Percentiles rank a stretch among this genome's conserved stretches.
Conservation (phyloP, 192 early-diverging fungal genomes). For the Obelidium mucronatum region DNA sequence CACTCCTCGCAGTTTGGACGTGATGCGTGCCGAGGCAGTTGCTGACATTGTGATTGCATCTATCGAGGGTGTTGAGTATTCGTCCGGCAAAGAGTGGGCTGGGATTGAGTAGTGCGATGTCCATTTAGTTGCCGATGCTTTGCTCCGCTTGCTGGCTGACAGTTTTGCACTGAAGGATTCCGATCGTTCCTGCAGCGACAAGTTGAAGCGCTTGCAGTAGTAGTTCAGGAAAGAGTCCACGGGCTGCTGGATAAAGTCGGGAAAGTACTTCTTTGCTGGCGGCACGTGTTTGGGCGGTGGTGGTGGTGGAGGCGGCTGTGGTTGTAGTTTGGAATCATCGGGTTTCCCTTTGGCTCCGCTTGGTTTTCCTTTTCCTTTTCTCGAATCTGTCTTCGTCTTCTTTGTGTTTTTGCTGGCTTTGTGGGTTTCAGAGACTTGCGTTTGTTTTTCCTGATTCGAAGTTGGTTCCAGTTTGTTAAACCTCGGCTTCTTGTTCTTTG, state of each 20-base stretch:
- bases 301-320: not conserved
- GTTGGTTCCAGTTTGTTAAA: no score
- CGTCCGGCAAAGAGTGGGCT: conserved; percentile 22
- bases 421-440: no score
- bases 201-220: not conserved
- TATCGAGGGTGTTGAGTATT: conserved; percentile 5
- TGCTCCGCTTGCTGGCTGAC: not conserved
- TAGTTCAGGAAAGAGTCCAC: not conserved
- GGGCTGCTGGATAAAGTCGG: not conserved
- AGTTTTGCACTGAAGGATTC: not conserved
- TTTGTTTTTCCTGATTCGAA: no score
- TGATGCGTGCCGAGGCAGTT: not conserved
- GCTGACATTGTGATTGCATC: conserved; percentile 10
- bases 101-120: not conserved
- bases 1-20: conserved; percentile 19
- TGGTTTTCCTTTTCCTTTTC: no score
- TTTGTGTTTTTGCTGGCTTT: no score
- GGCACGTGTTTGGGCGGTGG: not conserved
- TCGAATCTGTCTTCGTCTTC: no score
- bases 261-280: not conserved
- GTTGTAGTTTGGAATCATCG: no score
- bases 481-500: no score
- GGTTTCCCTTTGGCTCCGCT: no score
- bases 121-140: not conserved
- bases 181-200: not conserved